Conservation (phyloP, 352 stramenopile species). For the Pythium plurisporium region DNA sequence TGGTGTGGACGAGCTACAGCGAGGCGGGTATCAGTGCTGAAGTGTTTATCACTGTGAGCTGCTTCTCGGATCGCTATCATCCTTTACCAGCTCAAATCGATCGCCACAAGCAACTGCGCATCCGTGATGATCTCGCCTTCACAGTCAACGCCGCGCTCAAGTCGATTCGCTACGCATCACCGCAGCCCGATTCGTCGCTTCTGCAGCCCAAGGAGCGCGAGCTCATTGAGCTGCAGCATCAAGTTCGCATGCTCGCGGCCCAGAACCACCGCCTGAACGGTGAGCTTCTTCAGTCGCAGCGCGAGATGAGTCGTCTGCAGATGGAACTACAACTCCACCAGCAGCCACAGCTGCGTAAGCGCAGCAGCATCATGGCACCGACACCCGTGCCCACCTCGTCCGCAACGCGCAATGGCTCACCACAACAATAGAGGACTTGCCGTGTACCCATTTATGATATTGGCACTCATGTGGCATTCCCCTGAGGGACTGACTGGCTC, state of each 20-base stretch:
- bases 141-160: slow-evolving; percentile 76
- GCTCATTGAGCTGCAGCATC: slow-evolving; percentile 46
- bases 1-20: slow-evolving; percentile 63
- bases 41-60: slow-evolving; percentile 57
- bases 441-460: not conserved
- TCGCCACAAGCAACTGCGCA: slow-evolving; percentile 67
- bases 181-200: slow-evolving; percentile 21
- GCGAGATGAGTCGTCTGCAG: slow-evolving; percentile 51
- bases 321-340: slow-evolving; percentile 50
- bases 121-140: slow-evolving; percentile 69
- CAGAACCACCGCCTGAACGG: slow-evolving; percentile 59
- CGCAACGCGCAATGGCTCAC: not conserved
- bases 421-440: not conserved
- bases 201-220: slow-evolving; percentile 32
- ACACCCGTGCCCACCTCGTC: not conserved
- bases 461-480: not conserved
- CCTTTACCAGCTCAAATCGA: slow-evolving; percentile 55
- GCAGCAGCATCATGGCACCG: slow-evolving; percentile 26
- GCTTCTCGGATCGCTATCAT: slow-evolving; percentile 49
- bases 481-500: not conserved
- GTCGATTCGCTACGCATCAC: slow-evolving; percentile 52
- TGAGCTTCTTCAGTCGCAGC: slow-evolving; percentile 44
- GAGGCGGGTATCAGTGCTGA: slow-evolving; percentile 56
- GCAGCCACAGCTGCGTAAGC: slow-evolving; percentile 37
- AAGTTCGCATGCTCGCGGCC: slow-evolving; percentile 53